Conservation (phyloP, 108 stramenopile species). For the Aurantiochytrium sp. region DNA sequence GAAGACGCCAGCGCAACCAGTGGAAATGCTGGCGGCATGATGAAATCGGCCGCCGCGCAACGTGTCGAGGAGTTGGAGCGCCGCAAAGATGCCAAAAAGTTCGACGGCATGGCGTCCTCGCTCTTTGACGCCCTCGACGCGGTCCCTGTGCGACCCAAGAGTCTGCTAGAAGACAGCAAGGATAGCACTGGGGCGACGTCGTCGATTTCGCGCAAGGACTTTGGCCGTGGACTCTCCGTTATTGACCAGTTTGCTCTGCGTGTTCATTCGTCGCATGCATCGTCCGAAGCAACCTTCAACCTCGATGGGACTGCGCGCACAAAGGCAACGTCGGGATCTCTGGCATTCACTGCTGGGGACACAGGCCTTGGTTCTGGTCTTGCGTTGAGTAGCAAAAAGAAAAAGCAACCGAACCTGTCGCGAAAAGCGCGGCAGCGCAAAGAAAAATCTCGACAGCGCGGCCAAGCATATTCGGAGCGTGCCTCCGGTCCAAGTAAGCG, state of each 20-base stretch:
- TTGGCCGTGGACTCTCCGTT: background rate
- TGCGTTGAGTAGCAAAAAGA: background rate
- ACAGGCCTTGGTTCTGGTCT: no score
- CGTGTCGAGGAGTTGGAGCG: background rate
- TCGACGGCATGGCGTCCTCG: background rate
- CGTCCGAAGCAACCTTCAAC: background rate
- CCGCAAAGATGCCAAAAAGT: background rate
- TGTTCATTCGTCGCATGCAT: background rate
- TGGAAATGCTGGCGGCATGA: no score
- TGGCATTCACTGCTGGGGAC: no score
- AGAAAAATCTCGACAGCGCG: background rate
- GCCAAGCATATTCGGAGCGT: background rate
- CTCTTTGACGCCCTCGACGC: slow-evolving; percentile 4
- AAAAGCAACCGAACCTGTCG: background rate
- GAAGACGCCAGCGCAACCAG: no score
- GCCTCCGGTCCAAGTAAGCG: background rate
- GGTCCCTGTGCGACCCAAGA: background rate
- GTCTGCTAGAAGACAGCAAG: background rate
- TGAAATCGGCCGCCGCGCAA: background rate
- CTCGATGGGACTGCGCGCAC: background rate
- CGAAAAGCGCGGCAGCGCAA: background rate
- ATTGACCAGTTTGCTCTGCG: background rate
- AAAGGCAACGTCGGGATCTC: no score
- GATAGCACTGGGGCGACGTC: background rate
- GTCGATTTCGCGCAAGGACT: background rate